Evolutionary conservation across 2,329 filamentous ascomycete genomes (phyloP), one percentile per base, ranked within the genome.

Genomic region (Zymoseptoria brevis): DNA sequence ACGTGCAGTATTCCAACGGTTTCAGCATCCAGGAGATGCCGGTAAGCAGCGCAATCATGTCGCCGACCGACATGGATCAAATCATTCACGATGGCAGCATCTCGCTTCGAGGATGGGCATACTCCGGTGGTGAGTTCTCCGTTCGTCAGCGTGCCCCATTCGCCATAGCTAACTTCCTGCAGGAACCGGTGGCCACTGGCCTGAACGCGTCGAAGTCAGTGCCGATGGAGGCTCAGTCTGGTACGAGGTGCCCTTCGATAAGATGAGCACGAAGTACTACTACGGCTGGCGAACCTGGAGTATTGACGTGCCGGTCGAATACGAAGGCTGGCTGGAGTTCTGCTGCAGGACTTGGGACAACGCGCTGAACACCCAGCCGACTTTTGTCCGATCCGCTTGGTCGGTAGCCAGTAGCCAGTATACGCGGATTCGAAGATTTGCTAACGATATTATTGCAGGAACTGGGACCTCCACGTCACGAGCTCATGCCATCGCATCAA

Each of bases 1-100:
- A 75, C 74, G 8, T 80, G 81, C 64, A 82, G 76, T 16, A 82
- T 52, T 60, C 62, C 19, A 60, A 64, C 53, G 85, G 83, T 0
- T 85, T 86, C 61, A 82, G 81, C 62, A 88, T 87, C 66, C 86
- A 89, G 67, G 86, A 88, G 41, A 89, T 88, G 85, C 86, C 86
- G 0, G 85, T 88, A 3, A 82, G 80, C 53, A 82, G 79, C 16
- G 86, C 85, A 19, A 87, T 88, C 65, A 87, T 87, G 82, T 76
- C 80, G 0, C 86, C 86, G 0, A 75, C 77, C 73, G 79, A 80
- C 19, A 84, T 84, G 65, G 79, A 85, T n/a, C 79, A 81, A 1
- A 77, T 87, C 29, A 73, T 87, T 0, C 84, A 87, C 64, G 77
- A 81, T 16, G 84, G 85, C 8, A 77, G 75, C 53, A 85, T 87